These are phyloP conservation scores for Tieghemostelium lacteum DNA, from an alignment of 78 protist genomes.

Conservation along the genomic window DNA sequence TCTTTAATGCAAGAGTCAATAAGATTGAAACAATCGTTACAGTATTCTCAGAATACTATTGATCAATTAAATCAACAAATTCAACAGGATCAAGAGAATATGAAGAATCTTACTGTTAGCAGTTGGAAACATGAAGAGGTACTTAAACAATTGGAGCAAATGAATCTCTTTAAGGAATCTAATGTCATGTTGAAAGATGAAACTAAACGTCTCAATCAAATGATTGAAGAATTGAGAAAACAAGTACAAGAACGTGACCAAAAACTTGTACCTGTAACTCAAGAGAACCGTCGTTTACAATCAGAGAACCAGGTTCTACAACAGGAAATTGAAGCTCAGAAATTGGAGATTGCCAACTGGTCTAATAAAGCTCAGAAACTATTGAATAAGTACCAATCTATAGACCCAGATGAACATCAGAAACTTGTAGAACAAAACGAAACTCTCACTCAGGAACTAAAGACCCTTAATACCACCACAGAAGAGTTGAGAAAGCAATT, in stretches of 20 bases:
- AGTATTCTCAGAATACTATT: conserved; percentile 16
- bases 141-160: conserved; percentile 57
- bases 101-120: conserved; percentile 43
- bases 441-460: conserved; percentile 9
- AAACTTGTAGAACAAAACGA: conserved; percentile 36
- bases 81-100: conserved; percentile 26
- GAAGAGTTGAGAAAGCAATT: conserved; percentile 41
- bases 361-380: conserved; percentile 36
- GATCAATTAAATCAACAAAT: conserved; percentile 27
- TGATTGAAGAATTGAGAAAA: neutral
- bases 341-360: conserved; percentile 48
- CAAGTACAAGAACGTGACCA: conserved; percentile 10
- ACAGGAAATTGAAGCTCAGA: conserved; percentile 51
- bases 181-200: conserved; percentile 67
- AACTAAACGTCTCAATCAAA: conserved; percentile 13
- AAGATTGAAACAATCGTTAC: conserved; percentile 27
- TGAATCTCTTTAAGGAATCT: conserved; percentile 66
- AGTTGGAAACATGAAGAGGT: conserved; percentile 61
- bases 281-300: neutral
- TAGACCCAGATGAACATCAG: conserved; percentile 73
- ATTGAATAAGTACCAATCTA: conserved; percentile 48
- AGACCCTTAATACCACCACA: neutral
- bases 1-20: conserved; percentile 46
- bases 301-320: conserved; percentile 46
- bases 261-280: conserved; percentile 11